Conservation (phyloP, 352 stramenopile species). For the Phytopythium oedochilum region DNA sequence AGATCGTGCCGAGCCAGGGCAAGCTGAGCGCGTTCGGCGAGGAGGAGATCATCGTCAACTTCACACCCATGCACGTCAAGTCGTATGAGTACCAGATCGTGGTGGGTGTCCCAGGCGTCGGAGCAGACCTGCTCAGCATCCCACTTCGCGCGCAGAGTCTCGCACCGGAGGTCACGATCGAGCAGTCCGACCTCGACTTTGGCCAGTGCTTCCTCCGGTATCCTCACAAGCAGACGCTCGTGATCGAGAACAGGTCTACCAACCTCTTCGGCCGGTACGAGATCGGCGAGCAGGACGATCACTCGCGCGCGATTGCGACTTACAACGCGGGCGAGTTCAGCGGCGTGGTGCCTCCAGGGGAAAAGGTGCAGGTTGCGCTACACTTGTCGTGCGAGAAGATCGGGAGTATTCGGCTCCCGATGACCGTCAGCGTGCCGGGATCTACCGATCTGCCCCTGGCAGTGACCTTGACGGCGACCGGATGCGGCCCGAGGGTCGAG, state of each 20-base stretch:
- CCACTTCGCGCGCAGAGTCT: slow-evolving; percentile 88
- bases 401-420: slow-evolving; percentile 87
- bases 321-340: slow-evolving; percentile 65
- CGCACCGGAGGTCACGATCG: slow-evolving; percentile 71
- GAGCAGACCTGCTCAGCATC: slow-evolving; percentile 84
- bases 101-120: slow-evolving; percentile 90
- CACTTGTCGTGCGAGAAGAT: slow-evolving; percentile 88
- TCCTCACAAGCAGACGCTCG: slow-evolving; percentile 84
- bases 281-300: slow-evolving; percentile 87
- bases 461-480: slow-evolving; percentile 78
- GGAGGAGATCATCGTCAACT: slow-evolving; percentile 78
- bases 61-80: slow-evolving; percentile 89
- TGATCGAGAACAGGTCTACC: slow-evolving; percentile 83
- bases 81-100: slow-evolving; percentile 90
- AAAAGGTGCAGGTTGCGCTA: slow-evolving; percentile 67
- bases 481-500: slow-evolving; percentile 83
- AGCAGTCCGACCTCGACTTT: slow-evolving; percentile 80
- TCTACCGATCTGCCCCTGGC: slow-evolving; percentile 87
- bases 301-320: slow-evolving; percentile 75
- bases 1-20: slow-evolving; percentile 68
- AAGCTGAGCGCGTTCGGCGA: slow-evolving; percentile 79
- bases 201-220: slow-evolving; percentile 90
- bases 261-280: slow-evolving; percentile 85
- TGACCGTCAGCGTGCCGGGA: slow-evolving; percentile 82
- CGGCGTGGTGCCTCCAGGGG: slow-evolving; percentile 60